phyloP scores from a whole-genome alignment of 2,329 filamentous ascomycete genomes.

The Apiospora saccharicola region DNA sequence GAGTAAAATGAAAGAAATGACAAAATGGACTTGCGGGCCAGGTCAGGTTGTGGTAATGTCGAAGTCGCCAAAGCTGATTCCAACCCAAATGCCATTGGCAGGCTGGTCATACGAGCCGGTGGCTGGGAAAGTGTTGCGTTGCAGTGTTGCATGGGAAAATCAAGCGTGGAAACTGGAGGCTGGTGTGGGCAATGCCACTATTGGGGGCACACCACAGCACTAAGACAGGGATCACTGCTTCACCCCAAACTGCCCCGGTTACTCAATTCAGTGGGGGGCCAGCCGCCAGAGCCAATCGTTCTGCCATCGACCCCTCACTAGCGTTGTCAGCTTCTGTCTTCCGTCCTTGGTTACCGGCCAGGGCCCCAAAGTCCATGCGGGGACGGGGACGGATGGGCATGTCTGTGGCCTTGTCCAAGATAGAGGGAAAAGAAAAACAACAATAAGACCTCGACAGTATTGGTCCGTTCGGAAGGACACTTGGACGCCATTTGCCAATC shows the following conservation, averaged over 20 bases:
- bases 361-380: neutral
- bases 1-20: neutral
- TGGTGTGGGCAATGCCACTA: slow-evolving; percentile 11
- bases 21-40: neutral
- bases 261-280: slow-evolving; percentile 10
- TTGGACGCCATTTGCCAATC: neutral
- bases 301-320: slow-evolving; percentile 7
- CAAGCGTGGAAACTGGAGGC: slow-evolving; percentile 19
- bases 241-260: slow-evolving; percentile 22
- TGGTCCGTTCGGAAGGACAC: neutral
- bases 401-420: neutral
- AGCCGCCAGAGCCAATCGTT: neutral
- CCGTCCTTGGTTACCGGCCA: slow-evolving; percentile 10
- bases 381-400: neutral
- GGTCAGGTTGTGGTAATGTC: slow-evolving; percentile 16
- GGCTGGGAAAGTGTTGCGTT: slow-evolving; percentile 19
- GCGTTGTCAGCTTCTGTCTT: slow-evolving; percentile 13
- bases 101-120: slow-evolving; percentile 21
- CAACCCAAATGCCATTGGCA: slow-evolving; percentile 12
- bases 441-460: neutral
- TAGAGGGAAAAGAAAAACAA: neutral
- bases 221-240: slow-evolving; percentile 15
- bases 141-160: slow-evolving; percentile 17
- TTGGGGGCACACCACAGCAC: slow-evolving; percentile 6
- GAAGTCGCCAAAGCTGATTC: neutral